Evolutionary conservation across 768 basidiomycete species (phyloP), one percentile per base, ranked within the genome.

Genomic region (Psilocybe cyanescens): DNA sequence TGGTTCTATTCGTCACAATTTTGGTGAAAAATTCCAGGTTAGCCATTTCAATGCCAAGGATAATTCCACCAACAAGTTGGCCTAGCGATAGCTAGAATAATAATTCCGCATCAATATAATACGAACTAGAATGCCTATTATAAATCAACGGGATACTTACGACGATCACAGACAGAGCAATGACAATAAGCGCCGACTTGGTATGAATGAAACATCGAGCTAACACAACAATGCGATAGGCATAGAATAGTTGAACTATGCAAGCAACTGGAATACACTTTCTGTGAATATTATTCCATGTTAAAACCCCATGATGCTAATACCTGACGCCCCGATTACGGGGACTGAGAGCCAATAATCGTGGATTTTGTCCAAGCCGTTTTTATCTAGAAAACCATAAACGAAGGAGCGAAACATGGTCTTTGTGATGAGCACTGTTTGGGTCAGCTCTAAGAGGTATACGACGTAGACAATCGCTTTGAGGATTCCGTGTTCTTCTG

Each of bases 11-110:
- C 24, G 48, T 51, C n/a, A 53, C 52, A 47, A 63, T 44, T n/a
- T 44, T 16, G 41, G 7, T 44, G n/a, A 44, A 44, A 4, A 44
- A 16, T 16, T 11, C n/a, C 41, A n/a, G n/a, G 1, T 44, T 11
- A 5, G 41, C 41, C 41, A 44, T 44, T n/a, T 44, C n/a, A 31
- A 63, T 45, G 5, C 61, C 61, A 12, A 57, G 53, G n/a, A 45
- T 29, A 24, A 59, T 58, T 4, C 57, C 61, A 44, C 61, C 61
- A 33, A 35, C 52, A 8, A 63, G 41, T 35, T 63, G 57, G 4
- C 41, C 37, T 14, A 57, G 37, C 14, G 61, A 48, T 28, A 63
- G 39, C 61, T 63, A 35, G 31, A 39, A 11, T 9, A 37, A 47
- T 45, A 37, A 31, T 46, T 49, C 46, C 24, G 24, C 2, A 2